Conservation (phyloP, 2,329 filamentous ascomycete genomes). For the Colletotrichum aenigma region DNA sequence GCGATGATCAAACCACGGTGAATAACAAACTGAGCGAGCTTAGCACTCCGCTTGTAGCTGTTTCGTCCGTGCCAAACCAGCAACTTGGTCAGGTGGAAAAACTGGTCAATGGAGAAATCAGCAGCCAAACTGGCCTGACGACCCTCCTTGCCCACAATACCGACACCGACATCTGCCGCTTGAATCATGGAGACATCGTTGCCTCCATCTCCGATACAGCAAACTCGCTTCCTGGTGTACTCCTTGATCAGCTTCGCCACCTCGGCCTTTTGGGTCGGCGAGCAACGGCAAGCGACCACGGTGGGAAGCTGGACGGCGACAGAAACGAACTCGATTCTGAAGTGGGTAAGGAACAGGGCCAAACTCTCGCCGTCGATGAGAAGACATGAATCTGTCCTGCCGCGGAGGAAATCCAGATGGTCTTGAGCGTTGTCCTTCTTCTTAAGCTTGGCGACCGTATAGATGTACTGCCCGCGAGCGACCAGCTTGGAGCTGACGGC, state of each 20-base stretch:
- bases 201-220: constrained; percentile 96
- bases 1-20: constrained; percentile 94
- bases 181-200: constrained; percentile 99
- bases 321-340: constrained; percentile 84
- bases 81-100: constrained; percentile 92
- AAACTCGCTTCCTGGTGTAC: constrained; percentile 92
- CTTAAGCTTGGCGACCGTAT: constrained; percentile 86
- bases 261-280: constrained; percentile 95
- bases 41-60: constrained; percentile 93
- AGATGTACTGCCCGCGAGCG: constrained; percentile 91
- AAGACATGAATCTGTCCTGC: constrained; percentile 85
- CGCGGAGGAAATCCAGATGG: constrained; percentile 84
- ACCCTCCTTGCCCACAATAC: constrained; percentile 97
- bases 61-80: constrained; percentile 99
- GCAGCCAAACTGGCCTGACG: constrained; percentile 93
- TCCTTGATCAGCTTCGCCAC: constrained; percentile 88
- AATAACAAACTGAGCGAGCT: constrained; percentile 97
- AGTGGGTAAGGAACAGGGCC: constrained; percentile 80
- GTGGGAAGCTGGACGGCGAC: constrained; percentile 86
- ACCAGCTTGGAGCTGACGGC: constrained; percentile 95
- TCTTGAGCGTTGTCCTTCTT: constrained; percentile 86
- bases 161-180: constrained; percentile 95
- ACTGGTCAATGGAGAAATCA: constrained; percentile 96
- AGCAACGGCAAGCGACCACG: constrained; percentile 95
- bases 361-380: constrained; percentile 95